Percentiles rank a stretch among this genome's conserved stretches.
phyloP scores from a whole-genome alignment of 495 filamentous ascomycete genomes.

The Aspergillus affinis region DNA sequence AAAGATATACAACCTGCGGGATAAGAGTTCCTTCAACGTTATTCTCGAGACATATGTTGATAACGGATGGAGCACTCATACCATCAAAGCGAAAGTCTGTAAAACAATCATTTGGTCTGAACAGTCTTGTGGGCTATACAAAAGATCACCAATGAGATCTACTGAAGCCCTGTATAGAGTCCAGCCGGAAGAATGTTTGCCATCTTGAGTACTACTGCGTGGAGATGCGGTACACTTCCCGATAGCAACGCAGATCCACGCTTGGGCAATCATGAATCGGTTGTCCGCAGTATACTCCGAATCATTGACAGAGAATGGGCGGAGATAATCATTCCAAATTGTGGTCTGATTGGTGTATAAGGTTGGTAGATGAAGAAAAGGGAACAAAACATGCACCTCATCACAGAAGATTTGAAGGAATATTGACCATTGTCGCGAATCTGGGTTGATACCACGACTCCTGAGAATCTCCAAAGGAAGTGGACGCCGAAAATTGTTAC shows the following conservation, averaged over 20 bases:
- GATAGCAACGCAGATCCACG: constrained; percentile 27
- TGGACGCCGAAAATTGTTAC: background rate
- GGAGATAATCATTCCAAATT: constrained; percentile 11
- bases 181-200: constrained; percentile 28
- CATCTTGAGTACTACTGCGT: constrained; percentile 10
- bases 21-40: constrained; percentile 2
- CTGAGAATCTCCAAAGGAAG: constrained; percentile 10
- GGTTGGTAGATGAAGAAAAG: constrained; percentile 25
- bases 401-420: constrained; percentile 23
- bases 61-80: constrained; percentile 14
- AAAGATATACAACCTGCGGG: constrained; percentile 27
- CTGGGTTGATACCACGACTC: constrained; percentile 12
- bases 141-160: constrained; percentile 25
- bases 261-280: constrained; percentile 18
- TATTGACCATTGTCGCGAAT: constrained; percentile 17
- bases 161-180: constrained; percentile 27
- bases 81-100: constrained; percentile 26
- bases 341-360: constrained; percentile 15
- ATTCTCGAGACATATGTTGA: constrained; percentile 11
- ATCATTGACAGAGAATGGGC: background rate
- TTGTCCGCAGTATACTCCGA: background rate
- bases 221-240: constrained; percentile 28
- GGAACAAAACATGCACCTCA: constrained; percentile 27
- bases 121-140: constrained; percentile 21
- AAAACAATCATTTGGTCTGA: constrained; percentile 23